Evolutionary conservation across 2,329 filamentous ascomycete species (phyloP).

Genomic region (Hypoxylon rubiginosum): DNA sequence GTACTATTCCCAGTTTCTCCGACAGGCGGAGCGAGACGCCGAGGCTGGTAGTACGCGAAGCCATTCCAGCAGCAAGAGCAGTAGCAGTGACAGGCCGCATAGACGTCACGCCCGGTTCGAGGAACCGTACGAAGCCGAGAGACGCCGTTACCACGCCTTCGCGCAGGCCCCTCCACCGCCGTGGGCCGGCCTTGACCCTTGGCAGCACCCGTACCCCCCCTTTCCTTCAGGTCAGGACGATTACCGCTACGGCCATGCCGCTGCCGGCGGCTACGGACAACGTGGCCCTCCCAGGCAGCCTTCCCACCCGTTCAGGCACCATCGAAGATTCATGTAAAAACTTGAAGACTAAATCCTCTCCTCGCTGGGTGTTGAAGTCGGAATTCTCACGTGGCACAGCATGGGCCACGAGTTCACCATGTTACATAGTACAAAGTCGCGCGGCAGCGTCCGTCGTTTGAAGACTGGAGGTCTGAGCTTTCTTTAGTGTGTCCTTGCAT

Average conservation of each 20-base stretch:
- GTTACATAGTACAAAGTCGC: not conserved
- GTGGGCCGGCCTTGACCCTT: constrained; percentile 6
- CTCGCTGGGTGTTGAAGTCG: constrained; percentile 20
- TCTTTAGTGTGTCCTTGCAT: constrained; percentile 7
- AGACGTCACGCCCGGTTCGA: constrained; percentile 12
- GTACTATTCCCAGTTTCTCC: constrained; percentile 40
- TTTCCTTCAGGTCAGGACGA: constrained; percentile 7
- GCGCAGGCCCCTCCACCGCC: constrained; percentile 7
- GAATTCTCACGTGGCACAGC: constrained; percentile 33
- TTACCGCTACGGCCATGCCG: constrained; percentile 3
- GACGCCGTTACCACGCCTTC: not conserved
- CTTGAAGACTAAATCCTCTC: not conserved
- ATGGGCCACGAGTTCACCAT: constrained; percentile 17
- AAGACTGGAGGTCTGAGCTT: constrained; percentile 6
- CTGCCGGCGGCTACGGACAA: constrained; percentile 1
- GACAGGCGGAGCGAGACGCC: constrained; percentile 33
- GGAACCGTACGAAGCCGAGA: not conserved
- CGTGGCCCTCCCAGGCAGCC: constrained; percentile 8
- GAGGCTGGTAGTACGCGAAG: constrained; percentile 26
- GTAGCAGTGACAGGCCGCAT: constrained; percentile 12
- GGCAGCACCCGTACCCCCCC: constrained; percentile 13
- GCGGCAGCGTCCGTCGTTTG: not conserved
- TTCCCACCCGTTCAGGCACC: constrained; percentile 6
- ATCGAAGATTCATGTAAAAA: constrained; percentile 6
- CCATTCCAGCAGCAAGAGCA: constrained; percentile 12